These are phyloP conservation scores for Cladosporium sp. DNA, from an alignment of 2,329 filamentous ascomycete species.

Conservation along the genomic window DNA sequence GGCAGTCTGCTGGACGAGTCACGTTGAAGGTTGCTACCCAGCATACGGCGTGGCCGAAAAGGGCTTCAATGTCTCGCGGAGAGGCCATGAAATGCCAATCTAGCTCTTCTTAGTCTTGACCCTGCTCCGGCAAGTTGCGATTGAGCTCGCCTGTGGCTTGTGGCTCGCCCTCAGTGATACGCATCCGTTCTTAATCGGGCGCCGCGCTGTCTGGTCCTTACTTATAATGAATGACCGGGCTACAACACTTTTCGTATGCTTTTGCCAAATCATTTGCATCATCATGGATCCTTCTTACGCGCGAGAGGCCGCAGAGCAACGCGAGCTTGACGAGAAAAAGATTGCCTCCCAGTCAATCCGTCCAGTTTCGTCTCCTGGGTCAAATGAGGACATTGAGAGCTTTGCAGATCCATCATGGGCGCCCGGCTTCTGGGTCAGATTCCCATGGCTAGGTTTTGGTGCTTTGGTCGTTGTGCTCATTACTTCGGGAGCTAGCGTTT, in stretches of 20 bases:
- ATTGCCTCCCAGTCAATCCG: not conserved
- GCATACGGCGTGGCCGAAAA: not conserved
- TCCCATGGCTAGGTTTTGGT: slow-evolving; percentile 20
- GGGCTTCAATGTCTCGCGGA: not conserved
- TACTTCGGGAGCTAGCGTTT: slow-evolving; percentile 14
- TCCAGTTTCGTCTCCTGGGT: not conserved
- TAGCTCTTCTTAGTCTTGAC: not conserved
- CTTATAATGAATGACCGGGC: not conserved
- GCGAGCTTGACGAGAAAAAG: slow-evolving; percentile 7
- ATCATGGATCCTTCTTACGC: not conserved
- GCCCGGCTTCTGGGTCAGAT: slow-evolving; percentile 16
- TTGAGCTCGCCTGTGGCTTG: not conserved
- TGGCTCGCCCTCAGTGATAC: not conserved
- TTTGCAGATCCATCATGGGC: slow-evolving; percentile 11
- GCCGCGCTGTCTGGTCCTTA: not conserved
- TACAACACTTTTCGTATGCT: no score
- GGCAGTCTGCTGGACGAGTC: not conserved
- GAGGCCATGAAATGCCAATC: not conserved
- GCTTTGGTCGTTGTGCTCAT: slow-evolving; percentile 19
- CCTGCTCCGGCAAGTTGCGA: not conserved
- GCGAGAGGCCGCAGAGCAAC: slow-evolving; percentile 1
- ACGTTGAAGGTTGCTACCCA: not conserved
- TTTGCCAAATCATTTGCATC: not conserved
- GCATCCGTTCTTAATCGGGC: not conserved
- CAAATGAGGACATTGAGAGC: not conserved